A percentile compares a stretch with the other conserved stretches of the same genome.
Evolutionary conservation across 345 rosid species (phyloP).

Genomic region (Psidium guajava): DNA sequence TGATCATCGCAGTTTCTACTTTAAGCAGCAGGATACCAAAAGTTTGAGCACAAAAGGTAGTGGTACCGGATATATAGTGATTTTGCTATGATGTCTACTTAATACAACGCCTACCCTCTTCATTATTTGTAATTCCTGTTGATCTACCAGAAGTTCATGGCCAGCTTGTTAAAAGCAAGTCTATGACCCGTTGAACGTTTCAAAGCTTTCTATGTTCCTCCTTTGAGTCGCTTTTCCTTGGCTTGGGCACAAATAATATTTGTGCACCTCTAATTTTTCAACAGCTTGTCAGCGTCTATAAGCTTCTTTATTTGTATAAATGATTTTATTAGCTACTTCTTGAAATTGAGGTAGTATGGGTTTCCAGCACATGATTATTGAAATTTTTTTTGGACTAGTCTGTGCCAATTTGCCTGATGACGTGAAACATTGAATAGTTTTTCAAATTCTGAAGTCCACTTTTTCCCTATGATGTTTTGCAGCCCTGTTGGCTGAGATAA

Average conservation of each 20-base stretch:
- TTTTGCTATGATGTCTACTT: not conserved
- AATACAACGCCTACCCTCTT: not conserved
- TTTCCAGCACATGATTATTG: not conserved
- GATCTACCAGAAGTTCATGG: not conserved
- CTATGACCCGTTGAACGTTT: not conserved
- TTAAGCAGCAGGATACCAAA: slow-evolving; percentile 95
- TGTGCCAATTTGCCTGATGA: not conserved
- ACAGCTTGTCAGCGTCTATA: not conserved
- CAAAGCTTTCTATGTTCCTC: not conserved
- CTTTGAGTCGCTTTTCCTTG: not conserved
- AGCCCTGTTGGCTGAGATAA: slow-evolving; percentile 86
- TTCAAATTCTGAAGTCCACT: not conserved
- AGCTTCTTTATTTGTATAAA: not conserved
- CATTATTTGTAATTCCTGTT: not conserved
- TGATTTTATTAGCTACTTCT: not conserved
- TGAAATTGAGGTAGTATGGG: not conserved
- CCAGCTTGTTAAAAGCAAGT: not conserved
- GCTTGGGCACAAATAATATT: not conserved
- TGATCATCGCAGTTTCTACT: slow-evolving; percentile 96
- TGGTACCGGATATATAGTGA: not conserved
- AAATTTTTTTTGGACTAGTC: not conserved
- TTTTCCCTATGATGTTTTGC: slow-evolving; percentile 12
- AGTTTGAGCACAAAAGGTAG: slow-evolving; percentile 89
- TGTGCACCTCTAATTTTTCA: not conserved
- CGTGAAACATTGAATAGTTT: not conserved